Base-by-base conservation (phyloP, 805 yeast species). In the Sugiyamaella valdiviana region DNA sequence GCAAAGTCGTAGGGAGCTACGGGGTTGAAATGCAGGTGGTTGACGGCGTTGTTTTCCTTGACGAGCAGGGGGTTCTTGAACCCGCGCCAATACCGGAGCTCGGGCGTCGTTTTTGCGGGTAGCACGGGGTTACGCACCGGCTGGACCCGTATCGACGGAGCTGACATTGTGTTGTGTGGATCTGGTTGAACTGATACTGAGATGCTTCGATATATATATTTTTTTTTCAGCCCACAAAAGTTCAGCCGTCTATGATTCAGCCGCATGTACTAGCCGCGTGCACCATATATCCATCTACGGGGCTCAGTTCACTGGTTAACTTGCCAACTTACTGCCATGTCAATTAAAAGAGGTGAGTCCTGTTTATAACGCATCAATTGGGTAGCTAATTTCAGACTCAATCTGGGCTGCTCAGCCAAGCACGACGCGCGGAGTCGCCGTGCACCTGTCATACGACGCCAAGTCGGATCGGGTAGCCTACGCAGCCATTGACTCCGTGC, bases 31-130 rank as follows among this genome's bases (percentile, higher is more conserved):
- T 82, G 76, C 48, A 93, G 82, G 63, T 88, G 95, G 32, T 85
- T 82, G 39, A 93, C 87, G 37, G 97, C 87, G 66, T 86, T 89
- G 68, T 86, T 91, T 65, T 93, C 98, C 65, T 93, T 91, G 22
- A 90, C 88, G 36, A 93, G 73, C 63, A 91, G 91, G 2, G 98
- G 91, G 55, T 80, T 83, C 45, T 77, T 73, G 64, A 83, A 90
- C 5, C 88, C 85, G 58, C 95, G 75, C 98, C 98, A 93, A 69
- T 85, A 91, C 57, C 95, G 76, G 61, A 89, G 95, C 57, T 91
- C 98, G 9, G 96, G 91, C 0, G 96, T 87, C 1, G 90, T 82
- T 60, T 81, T 84, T 9, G 85, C 80, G 2, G 96, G 95, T 44
- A 87, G 75, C 1, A 85, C 80, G 1, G 96, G 85, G 52, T 79